phyloP scores from a whole-genome alignment of 116 monocot genomes.

The Posidonia oceanica region DNA sequence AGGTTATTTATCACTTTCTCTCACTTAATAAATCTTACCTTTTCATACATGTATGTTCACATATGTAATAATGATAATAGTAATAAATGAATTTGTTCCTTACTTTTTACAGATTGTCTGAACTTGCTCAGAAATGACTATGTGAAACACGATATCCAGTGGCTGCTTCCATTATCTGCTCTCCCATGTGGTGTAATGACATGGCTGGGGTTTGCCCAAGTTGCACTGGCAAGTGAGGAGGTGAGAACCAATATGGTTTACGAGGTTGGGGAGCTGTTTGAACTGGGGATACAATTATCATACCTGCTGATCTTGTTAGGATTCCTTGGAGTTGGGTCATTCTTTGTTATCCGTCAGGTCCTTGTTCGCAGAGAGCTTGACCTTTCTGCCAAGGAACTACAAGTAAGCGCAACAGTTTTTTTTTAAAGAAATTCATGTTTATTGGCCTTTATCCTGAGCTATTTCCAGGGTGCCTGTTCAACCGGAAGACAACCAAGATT shows the following conservation, averaged over 20 bases:
- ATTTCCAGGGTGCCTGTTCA: neutral
- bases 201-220: conserved; percentile 22
- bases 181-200: conserved; percentile 28
- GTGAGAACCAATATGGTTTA: conserved; percentile 42
- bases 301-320: conserved; percentile 78
- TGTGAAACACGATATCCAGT: neutral
- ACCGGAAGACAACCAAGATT: neutral
- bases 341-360: conserved; percentile 89
- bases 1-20: neutral
- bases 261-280: conserved; percentile 79
- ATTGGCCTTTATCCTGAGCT: neutral
- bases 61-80: neutral
- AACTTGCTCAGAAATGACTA: neutral
- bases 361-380: conserved; percentile 88
- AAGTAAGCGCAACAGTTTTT: conserved; percentile 29
- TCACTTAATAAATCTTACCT: neutral
- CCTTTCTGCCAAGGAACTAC: conserved; percentile 93
- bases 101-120: conserved; percentile 2
- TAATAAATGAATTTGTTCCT: neutral
- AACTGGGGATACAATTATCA: conserved; percentile 82
- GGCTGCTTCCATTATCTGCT: conserved; percentile 6
- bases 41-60: neutral
- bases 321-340: conserved; percentile 74
- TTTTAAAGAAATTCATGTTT: neutral
- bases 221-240: conserved; percentile 42